phyloP scores from a whole-genome alignment of 305 asterid species.

The Fraxinus platypoda region DNA sequence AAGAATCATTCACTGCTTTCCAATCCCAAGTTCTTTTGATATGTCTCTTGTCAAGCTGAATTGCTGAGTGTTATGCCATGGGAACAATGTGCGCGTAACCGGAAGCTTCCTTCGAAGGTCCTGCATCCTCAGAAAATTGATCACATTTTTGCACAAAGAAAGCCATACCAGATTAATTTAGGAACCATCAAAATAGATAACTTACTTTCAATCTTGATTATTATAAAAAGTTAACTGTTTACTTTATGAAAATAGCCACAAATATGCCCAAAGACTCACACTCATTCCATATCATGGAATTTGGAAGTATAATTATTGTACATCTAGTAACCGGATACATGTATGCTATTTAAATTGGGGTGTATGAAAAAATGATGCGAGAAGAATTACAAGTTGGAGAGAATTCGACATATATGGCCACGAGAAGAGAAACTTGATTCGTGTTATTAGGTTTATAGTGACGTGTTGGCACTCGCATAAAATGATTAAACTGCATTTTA shows the following conservation, averaged over 20 bases:
- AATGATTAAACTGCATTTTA: neutral
- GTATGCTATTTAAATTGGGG: neutral
- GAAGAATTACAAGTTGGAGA: neutral
- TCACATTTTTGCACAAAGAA: constrained; percentile 1
- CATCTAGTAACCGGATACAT: neutral
- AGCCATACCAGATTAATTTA: neutral
- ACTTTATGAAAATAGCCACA: neutral
- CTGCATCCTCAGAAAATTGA: constrained; percentile 34
- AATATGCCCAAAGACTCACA: neutral
- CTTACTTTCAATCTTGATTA: neutral
- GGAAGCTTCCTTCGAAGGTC: constrained; percentile 98
- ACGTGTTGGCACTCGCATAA: neutral
- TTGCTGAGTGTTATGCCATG: constrained; percentile 88
- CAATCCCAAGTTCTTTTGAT: constrained; percentile 69
- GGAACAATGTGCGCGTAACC: constrained; percentile 85
- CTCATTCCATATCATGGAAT: neutral
- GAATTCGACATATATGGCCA: neutral
- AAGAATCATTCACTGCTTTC: constrained; percentile 49
- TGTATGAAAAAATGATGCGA: neutral
- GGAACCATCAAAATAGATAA: neutral
- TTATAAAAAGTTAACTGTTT: neutral
- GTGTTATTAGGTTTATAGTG: neutral
- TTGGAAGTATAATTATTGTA: neutral
- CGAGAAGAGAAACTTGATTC: neutral
- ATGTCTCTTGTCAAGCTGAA: constrained; percentile 87